A percentile compares a stretch with the other conserved stretches of the same genome.
phyloP scores from a whole-genome alignment of 306 rosid species.

The Vachellia pachyceras region DNA sequence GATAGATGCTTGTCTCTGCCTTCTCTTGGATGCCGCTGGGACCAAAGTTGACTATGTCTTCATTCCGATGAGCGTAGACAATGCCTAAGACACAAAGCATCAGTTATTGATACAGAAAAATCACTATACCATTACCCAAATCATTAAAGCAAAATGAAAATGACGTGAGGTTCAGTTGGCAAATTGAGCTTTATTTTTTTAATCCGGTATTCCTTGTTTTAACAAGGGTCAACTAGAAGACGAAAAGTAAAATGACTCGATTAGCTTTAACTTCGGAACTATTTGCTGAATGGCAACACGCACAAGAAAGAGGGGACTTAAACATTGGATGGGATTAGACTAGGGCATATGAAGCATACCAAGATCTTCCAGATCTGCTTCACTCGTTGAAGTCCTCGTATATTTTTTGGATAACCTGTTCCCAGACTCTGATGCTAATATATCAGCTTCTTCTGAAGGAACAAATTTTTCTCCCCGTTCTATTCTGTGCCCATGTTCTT shows the following conservation, averaged over 20 bases:
- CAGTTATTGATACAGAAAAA: neutral
- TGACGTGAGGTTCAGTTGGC: neutral
- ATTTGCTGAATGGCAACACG: conserved; percentile 14
- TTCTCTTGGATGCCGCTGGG: conserved; percentile 49
- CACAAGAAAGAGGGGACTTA: conserved; percentile 14
- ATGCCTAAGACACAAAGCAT: conserved; percentile 54
- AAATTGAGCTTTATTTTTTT: neutral
- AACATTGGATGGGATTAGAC: neutral
- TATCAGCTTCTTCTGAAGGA: conserved; percentile 45
- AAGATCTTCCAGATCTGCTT: conserved; percentile 66
- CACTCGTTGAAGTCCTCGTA: conserved; percentile 41
- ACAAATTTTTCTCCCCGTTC: conserved; percentile 39
- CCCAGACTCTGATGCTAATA: conserved; percentile 44
- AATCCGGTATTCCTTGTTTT: neutral
- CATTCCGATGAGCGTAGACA: conserved; percentile 86
- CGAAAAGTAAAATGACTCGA: neutral
- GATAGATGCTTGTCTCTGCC: conserved; percentile 32
- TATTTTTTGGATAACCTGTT: conserved; percentile 42
- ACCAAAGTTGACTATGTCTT: conserved; percentile 76
- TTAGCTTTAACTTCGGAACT: conserved; percentile 6
- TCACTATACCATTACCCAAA: too few relatives aligned
- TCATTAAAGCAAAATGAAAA: neutral
- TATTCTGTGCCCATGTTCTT: conserved; percentile 29
- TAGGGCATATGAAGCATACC: conserved; percentile 54
- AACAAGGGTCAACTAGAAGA: conserved; percentile 5